Evolutionary conservation across 768 basidiomycete genomes (phyloP), one percentile per base, ranked within the genome.

Genomic region (Macrolepiota albuminosa): DNA sequence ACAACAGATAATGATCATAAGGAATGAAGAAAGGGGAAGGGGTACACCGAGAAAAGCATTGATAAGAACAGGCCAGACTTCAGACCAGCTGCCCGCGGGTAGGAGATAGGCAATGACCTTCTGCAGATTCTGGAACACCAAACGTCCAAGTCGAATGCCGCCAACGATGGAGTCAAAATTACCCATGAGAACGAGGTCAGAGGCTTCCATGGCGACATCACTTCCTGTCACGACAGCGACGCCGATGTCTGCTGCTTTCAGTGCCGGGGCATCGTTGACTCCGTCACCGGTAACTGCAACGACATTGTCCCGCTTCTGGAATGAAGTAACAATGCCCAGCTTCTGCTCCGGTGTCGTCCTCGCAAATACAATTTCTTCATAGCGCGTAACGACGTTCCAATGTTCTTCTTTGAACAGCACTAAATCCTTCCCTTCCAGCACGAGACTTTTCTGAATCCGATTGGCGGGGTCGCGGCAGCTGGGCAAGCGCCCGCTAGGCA

Each of bases 321-420:
- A 51, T 6, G 50, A n/a, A 36, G 21, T 36, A 3, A 51, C 50
- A 21, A 51, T 51, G 6, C 50, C 18, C 2, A 51, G 72, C 64
- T 84, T 84, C 68, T 83, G 81, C 61, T 84, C 79, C 6, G 84
- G 83, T 0, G 80, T 80, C 1, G 81, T 84, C n/a, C 84, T 72
- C 0, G 81, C 81, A 48, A 84, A 84, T 1, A 80, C 81, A 43
- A 83, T 72, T 51, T 77, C 72, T 16, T 70, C 70, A 56, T 78
- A 78, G 2, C 62, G 49, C 7, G 73, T 73, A 37, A 76, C 60
- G 16, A 76, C 55, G 53, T 79, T 68, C 79, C 78, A 80, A 50
- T 80, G 76, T 6, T 56, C 33, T 16, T 69, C 55, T 0, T 64
- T 65, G n/a, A 80, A 69, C 4, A 71, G 65, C 31, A 72, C 63